These are phyloP conservation scores for Mycena polygramma DNA, from an alignment of 768 basidiomycete genomes.

Conservation along the genomic window DNA sequence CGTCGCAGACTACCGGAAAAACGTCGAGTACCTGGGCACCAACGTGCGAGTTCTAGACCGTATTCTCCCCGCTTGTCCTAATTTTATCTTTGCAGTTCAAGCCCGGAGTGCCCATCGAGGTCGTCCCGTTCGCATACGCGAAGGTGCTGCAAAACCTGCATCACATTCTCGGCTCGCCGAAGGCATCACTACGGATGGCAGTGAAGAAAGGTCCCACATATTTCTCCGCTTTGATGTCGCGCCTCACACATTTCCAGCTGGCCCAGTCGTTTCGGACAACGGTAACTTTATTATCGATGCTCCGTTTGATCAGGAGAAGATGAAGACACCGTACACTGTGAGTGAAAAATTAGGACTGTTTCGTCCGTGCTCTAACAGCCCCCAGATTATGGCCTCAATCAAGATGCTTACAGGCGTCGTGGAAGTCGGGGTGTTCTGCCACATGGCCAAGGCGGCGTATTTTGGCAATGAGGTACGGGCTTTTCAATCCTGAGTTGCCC, in stretches of 20 bases:
- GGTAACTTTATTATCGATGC: constrained; percentile 99
- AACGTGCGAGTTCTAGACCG: constrained; percentile 66
- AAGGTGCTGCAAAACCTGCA: constrained; percentile 84
- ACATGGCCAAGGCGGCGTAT: constrained; percentile 95
- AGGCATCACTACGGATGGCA: constrained; percentile 92
- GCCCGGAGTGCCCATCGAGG: constrained; percentile 95
- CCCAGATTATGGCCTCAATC: constrained; percentile 80
- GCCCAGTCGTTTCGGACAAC: constrained; percentile 97
- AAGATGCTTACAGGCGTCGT: constrained; percentile 98
- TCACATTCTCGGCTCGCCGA: constrained; percentile 70
- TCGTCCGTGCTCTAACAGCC: constrained; percentile 13
- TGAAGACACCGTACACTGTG: constrained; percentile 77
- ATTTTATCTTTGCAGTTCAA: constrained; percentile 66
- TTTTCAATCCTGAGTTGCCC: constrained; percentile 9
- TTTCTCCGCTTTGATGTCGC: neutral
- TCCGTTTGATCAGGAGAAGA: constrained; percentile 79
- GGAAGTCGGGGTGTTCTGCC: constrained; percentile 98
- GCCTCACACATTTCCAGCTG: constrained; percentile 62
- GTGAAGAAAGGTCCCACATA: constrained; percentile 66
- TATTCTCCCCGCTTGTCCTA: constrained; percentile 4
- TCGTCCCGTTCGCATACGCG: constrained; percentile 96
- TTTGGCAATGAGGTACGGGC: constrained; percentile 83
- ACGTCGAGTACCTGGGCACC: constrained; percentile 84
- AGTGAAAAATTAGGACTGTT: constrained; percentile 37
- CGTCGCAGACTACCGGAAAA: constrained; percentile 97